Percentiles rank a stretch among this genome's conserved stretches.
Conservation (phyloP, 129 eudicot genomes). For the Centrapalus pauciflorus region DNA sequence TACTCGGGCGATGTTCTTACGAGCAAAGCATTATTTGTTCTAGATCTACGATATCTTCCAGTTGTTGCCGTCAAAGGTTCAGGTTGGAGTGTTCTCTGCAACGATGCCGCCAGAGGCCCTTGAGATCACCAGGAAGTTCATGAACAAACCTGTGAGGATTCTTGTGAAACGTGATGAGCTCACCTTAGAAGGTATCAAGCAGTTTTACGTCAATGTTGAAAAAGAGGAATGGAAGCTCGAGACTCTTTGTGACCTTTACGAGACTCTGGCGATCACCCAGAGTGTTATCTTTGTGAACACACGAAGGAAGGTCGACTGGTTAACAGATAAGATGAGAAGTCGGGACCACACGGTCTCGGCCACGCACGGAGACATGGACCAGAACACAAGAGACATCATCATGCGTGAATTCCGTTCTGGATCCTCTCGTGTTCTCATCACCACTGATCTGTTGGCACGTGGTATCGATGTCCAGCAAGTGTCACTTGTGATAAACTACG, state of each 20-base stretch:
- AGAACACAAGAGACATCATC: conserved; percentile 73
- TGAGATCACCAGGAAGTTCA: conserved; percentile 63
- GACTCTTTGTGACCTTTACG: conserved; percentile 64
- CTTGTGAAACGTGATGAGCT: conserved; percentile 64
- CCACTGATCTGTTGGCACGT: conserved; percentile 75
- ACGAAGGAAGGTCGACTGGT: conserved; percentile 73
- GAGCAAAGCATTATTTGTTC: not conserved
- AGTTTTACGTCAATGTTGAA: conserved; percentile 67
- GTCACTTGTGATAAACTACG: conserved; percentile 73
- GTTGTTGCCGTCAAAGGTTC: conserved; percentile 59
- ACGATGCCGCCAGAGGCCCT: conserved; percentile 77
- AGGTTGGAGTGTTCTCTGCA: conserved; percentile 71
- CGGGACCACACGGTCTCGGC: conserved; percentile 81
- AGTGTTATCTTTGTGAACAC: conserved; percentile 84
- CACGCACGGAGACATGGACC: conserved; percentile 82
- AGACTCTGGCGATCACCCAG: conserved; percentile 74
- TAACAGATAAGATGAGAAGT: conserved; percentile 71
- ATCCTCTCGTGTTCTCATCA: conserved; percentile 73
- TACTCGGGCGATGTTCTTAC: not conserved
- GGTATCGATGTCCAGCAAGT: conserved; percentile 88
- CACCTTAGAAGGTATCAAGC: conserved; percentile 67
- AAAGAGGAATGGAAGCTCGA: conserved; percentile 85
- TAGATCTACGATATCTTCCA: conserved; percentile 66
- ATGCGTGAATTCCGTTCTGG: conserved; percentile 79
- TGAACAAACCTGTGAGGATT: conserved; percentile 66